phyloP scores from a whole-genome alignment of 768 basidiomycete species.

The Mycena maculata region DNA sequence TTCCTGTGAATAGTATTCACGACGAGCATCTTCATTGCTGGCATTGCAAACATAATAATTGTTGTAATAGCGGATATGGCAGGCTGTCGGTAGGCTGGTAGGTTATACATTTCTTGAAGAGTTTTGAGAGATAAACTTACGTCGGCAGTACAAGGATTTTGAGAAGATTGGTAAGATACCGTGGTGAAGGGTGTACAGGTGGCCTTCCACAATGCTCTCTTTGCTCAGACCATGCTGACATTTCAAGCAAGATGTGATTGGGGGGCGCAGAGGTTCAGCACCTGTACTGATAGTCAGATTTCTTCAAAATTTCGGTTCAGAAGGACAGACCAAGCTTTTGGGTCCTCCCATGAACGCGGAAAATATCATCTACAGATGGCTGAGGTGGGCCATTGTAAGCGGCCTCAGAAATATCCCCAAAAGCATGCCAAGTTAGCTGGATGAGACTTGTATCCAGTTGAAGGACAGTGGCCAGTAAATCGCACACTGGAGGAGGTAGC shows the following conservation, averaged over 20 bases:
- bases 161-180: background rate
- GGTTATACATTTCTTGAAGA: background rate
- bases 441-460: too few species aligned
- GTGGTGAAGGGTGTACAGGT: background rate
- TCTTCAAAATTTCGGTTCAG: too few species aligned
- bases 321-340: too few species aligned
- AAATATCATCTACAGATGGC: too few species aligned
- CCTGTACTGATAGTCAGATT: background rate
- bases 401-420: too few species aligned
- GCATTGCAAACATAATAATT: conserved; percentile 11
- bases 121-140: too few species aligned
- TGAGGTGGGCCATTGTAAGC: too few species aligned
- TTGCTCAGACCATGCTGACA: background rate
- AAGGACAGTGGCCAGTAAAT: too few species aligned
- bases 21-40: background rate
- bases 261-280: background rate
- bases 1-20: background rate
- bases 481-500: too few species aligned
- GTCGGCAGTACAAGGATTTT: conserved; percentile 2
- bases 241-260: too few species aligned
- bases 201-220: background rate
- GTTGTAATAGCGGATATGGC: conserved; percentile 16
- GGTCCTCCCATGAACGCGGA: too few species aligned
- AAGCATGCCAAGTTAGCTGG: too few species aligned
- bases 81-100: background rate